These are phyloP conservation scores for Rosa lucieae DNA, from an alignment of 306 rosid species.

Conservation along the genomic window DNA sequence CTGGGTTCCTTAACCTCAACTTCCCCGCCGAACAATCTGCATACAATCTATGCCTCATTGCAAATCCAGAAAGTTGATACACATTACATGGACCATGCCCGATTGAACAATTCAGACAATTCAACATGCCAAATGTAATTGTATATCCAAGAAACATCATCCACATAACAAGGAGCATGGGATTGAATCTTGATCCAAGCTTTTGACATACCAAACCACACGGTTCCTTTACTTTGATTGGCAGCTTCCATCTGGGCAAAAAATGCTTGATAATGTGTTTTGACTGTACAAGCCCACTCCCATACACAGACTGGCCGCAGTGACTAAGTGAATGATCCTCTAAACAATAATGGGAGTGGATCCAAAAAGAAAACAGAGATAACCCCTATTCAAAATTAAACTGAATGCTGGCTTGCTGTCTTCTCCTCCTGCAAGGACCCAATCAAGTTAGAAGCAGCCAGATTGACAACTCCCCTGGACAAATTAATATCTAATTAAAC, in stretches of 20 bases:
- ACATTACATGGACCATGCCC: background rate
- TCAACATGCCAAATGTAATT: background rate
- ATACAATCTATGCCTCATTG: background rate
- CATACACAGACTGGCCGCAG: constrained; percentile 25
- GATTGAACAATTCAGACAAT: background rate
- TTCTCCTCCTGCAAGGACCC: constrained; percentile 60
- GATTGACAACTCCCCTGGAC: background rate
- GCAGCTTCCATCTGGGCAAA: constrained; percentile 38
- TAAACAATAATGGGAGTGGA: constrained; percentile 26
- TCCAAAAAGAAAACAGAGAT: constrained; percentile 8
- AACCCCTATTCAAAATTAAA: constrained; percentile 30
- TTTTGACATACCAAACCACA: constrained; percentile 10
- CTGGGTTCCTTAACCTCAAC: constrained; percentile 4
- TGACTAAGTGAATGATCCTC: constrained; percentile 21
- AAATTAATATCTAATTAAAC: background rate
- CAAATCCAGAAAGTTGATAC: constrained; percentile 2
- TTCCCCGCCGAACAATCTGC: background rate
- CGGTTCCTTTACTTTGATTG: background rate
- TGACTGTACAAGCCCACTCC: constrained; percentile 41
- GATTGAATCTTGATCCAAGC: constrained; percentile 4
- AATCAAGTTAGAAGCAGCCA: constrained; percentile 27
- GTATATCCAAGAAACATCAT: background rate
- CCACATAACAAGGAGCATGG: background rate
- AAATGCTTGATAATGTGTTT: constrained; percentile 27
- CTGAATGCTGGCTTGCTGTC: constrained; percentile 39